These are phyloP conservation scores for Ustilago lituana DNA, from an alignment of 1,284 basidiomycete species.

Conservation along the genomic window DNA sequence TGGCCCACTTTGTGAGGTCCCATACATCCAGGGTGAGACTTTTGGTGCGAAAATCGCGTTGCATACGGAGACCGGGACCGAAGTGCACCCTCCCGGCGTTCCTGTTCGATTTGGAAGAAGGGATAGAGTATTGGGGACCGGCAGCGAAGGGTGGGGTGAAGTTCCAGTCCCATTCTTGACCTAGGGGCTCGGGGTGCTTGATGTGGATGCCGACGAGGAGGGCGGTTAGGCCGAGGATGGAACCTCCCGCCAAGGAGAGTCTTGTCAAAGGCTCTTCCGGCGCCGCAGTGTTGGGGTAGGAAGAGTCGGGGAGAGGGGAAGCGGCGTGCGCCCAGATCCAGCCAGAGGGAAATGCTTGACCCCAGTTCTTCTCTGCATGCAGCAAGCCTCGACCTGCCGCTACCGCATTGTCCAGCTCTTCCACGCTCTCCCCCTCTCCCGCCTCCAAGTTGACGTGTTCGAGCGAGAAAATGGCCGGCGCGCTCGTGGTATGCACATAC, in stretches of 20 bases:
- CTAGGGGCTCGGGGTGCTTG: neutral
- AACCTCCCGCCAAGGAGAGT: slow-evolving; percentile 28
- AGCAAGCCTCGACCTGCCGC: slow-evolving; percentile 26
- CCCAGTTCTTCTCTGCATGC: slow-evolving; percentile 46
- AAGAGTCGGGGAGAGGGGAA: slow-evolving; percentile 14
- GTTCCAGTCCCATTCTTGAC: slow-evolving; percentile 13
- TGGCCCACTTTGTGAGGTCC: slow-evolving; percentile 21
- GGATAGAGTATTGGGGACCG: slow-evolving; percentile 11
- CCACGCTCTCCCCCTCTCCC: neutral
- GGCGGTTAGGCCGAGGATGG: slow-evolving; percentile 28
- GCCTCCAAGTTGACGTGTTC: slow-evolving; percentile 12
- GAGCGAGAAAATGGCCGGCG: slow-evolving; percentile 27
- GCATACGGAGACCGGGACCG: slow-evolving; percentile 22
- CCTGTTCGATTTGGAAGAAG: neutral
- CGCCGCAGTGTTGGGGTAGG: neutral
- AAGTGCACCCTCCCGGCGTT: neutral
- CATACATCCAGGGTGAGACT: slow-evolving; percentile 24
- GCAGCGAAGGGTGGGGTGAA: slow-evolving; percentile 34
- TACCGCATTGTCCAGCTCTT: slow-evolving; percentile 11
- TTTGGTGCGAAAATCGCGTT: slow-evolving; percentile 21
- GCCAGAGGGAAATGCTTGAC: slow-evolving; percentile 37
- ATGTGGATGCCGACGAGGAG: slow-evolving; percentile 34
- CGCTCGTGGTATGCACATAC: slow-evolving; percentile 34
- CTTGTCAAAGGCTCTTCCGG: neutral
- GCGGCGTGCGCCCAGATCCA: slow-evolving; percentile 43